Evolutionary conservation across 495 filamentous ascomycete species (phyloP).

Genomic region (Chaetomidium leptoderma): DNA sequence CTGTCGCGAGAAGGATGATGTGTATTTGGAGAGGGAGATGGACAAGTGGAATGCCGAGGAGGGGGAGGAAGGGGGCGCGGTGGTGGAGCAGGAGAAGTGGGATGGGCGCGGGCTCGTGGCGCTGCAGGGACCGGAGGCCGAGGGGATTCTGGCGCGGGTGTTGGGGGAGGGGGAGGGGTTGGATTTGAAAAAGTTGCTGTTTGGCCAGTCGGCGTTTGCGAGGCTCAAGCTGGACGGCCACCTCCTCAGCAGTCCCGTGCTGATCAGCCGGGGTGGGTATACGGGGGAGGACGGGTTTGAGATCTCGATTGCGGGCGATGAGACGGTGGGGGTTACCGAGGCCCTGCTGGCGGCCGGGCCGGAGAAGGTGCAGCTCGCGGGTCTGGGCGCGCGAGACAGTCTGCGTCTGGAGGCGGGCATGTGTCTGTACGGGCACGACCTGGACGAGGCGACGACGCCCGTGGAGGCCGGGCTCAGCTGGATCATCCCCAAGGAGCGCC

Average conservation of each 20-base stretch:
- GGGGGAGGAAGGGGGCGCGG: constrained; percentile 49
- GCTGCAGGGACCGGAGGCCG: constrained; percentile 78
- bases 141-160: constrained; percentile 54
- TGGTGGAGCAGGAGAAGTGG: constrained; percentile 52
- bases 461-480: constrained; percentile 79
- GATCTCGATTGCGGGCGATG: constrained; percentile 69
- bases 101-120: constrained; percentile 77
- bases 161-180: constrained; percentile 42
- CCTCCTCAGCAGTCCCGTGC: constrained; percentile 46
- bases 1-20: constrained; percentile 79
- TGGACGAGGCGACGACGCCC: constrained; percentile 84
- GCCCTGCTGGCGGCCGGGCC: constrained; percentile 58
- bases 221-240: constrained; percentile 41
- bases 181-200: constrained; percentile 68
- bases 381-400: constrained; percentile 85
- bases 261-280: constrained; percentile 86
- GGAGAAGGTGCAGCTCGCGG: constrained; percentile 69
- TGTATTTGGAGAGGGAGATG: constrained; percentile 65
- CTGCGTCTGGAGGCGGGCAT: constrained; percentile 93
- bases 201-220: constrained; percentile 64
- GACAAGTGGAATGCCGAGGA: constrained; percentile 55
- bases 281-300: constrained; percentile 99
- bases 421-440: constrained; percentile 97
- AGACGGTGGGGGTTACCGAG: constrained; percentile 52
- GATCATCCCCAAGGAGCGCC: constrained; percentile 76